These are phyloP conservation scores for Acanthamoeba culbertsoni DNA, from an alignment of 208 protist species.

Conservation along the genomic window DNA sequence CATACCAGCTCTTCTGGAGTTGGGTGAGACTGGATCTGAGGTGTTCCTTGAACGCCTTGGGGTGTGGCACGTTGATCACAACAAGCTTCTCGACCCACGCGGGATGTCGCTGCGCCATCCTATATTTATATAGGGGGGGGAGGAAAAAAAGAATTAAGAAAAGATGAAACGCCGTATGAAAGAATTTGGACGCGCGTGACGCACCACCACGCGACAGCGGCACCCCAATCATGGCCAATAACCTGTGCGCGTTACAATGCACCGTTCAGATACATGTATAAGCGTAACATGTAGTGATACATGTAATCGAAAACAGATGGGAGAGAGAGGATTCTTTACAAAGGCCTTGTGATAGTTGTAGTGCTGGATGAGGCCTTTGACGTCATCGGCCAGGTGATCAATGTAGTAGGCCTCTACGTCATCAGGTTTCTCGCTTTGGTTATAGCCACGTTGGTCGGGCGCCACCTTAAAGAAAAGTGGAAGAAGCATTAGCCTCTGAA, in stretches of 20 bases:
- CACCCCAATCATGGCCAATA: conserved; percentile 23
- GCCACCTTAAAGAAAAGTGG: neutral
- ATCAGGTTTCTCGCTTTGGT: neutral
- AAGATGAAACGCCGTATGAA: no score
- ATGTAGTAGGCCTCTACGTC: neutral
- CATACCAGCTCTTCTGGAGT: neutral
- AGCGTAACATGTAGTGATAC: neutral
- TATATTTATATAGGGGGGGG: no score
- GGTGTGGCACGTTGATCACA: conserved; percentile 4
- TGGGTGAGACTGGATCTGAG: conserved; percentile 4
- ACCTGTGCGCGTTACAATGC: neutral
- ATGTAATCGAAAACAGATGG: no score
- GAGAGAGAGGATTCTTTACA: no score
- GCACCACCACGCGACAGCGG: conserved; percentile 17
- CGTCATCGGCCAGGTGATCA: neutral
- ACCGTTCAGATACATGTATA: neutral
- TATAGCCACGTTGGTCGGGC: conserved; percentile 16
- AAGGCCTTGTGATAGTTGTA: neutral
- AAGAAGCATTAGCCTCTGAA: no score
- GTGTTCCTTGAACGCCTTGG: neutral
- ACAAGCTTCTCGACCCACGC: neutral
- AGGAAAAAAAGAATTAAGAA: no score
- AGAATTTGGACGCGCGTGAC: neutral
- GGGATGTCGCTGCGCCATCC: neutral
- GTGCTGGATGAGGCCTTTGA: neutral